phyloP scores from a whole-genome alignment of 257 asterid species.

The Linderniella brevidens region DNA sequence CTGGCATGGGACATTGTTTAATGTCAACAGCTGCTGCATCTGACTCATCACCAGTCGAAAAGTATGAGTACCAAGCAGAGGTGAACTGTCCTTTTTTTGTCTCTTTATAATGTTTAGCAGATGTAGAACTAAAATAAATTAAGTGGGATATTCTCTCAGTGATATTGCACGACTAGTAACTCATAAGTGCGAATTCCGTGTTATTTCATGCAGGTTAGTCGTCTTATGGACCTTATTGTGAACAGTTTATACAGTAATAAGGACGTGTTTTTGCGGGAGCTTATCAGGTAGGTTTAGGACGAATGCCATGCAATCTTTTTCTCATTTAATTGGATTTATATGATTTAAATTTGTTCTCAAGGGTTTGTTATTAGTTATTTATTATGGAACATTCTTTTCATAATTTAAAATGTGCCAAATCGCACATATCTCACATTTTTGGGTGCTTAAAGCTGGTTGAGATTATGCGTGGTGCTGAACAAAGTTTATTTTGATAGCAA shows the following conservation, averaged over 20 bases:
- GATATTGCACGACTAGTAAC: no score
- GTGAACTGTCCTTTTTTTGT: slow-evolving; percentile 17
- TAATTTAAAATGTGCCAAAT: no score
- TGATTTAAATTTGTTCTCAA: no score
- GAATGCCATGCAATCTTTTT: no score
- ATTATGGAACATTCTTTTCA: no score
- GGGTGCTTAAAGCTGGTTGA: no score
- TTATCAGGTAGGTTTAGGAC: slow-evolving; percentile 37
- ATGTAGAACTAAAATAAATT: slow-evolving; percentile 2
- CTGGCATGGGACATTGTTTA: slow-evolving; percentile 18
- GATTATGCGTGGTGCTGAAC: no score
- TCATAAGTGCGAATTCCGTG: no score
- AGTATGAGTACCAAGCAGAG: slow-evolving; percentile 95
- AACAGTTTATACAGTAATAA: slow-evolving; percentile 91
- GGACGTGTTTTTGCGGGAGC: slow-evolving; percentile 92
- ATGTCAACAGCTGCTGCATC: slow-evolving; percentile 75
- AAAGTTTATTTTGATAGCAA: no score
- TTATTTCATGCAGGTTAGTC: slow-evolving; percentile 56
- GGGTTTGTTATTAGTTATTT: no score
- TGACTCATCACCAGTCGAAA: slow-evolving; percentile 47
- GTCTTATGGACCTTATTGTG: slow-evolving; percentile 95
- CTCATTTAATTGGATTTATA: no score
- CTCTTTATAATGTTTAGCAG: slow-evolving; percentile 2
- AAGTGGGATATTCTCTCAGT: slow-evolving; percentile 1
- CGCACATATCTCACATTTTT: no score